These are phyloP conservation scores for Tirmania nivea DNA, from an alignment of 495 filamentous ascomycete species.

Conservation along the genomic window DNA sequence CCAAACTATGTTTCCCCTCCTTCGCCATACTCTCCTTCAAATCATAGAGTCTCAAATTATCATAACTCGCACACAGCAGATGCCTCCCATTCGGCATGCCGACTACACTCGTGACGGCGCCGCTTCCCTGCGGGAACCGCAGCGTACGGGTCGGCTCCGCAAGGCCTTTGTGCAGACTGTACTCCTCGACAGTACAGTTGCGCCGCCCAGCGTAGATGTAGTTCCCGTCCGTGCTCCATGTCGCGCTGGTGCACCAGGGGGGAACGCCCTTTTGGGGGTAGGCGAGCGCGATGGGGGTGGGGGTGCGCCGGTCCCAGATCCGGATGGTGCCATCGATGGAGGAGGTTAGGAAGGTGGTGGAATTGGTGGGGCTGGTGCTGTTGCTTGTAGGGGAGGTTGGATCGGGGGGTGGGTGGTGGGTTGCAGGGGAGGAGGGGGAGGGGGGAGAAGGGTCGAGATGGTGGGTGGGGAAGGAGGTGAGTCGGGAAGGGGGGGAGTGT, in stretches of 20 bases:
- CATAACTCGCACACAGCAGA: slow-evolving; percentile 81
- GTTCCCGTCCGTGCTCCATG: slow-evolving; percentile 91
- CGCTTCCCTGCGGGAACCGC: slow-evolving; percentile 75
- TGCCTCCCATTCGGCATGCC: slow-evolving; percentile 89
- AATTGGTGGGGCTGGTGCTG: slow-evolving; percentile 22
- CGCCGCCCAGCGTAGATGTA: slow-evolving; percentile 81
- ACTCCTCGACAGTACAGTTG: slow-evolving; percentile 92
- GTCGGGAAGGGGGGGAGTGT: neutral
- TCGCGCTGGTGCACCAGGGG: slow-evolving; percentile 96
- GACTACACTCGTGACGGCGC: slow-evolving; percentile 62
- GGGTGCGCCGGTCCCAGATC: slow-evolving; percentile 73
- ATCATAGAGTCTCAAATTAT: slow-evolving; percentile 85
- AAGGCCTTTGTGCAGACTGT: slow-evolving; percentile 63
- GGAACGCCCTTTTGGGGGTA: slow-evolving; percentile 39
- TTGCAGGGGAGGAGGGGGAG: neutral
- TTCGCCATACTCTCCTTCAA: slow-evolving; percentile 41
- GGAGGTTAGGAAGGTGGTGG: slow-evolving; percentile 58
- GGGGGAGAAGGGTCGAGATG: neutral
- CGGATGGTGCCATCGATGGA: slow-evolving; percentile 73
- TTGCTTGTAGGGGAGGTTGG: slow-evolving; percentile 22
- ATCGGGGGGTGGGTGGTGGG: neutral
- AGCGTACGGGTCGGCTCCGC: slow-evolving; percentile 52
- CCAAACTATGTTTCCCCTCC: slow-evolving; percentile 42
- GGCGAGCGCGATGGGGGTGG: slow-evolving; percentile 50
- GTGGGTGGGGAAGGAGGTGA: neutral